Evolutionary conservation across 2,329 filamentous ascomycete species (phyloP), one percentile per base, ranked within the genome.

Genomic region (Cercospora berteroae): DNA sequence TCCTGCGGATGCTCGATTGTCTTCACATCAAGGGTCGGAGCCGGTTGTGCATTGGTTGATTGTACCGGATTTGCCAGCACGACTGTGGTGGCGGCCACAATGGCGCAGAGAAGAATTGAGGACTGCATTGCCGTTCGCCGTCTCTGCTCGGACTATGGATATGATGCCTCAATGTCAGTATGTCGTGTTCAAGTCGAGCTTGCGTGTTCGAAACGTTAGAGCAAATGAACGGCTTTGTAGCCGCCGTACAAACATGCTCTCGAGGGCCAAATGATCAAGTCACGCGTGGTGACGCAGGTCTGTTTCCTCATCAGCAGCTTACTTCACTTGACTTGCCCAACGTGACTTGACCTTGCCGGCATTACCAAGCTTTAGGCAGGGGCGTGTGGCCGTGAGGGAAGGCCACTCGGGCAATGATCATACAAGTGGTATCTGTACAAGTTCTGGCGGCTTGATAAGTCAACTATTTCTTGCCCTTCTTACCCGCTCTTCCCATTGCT

Each of bases 401-500:
- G 2, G 16, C 55, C 55, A 18, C 31, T 64, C 61, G 36, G 33
- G 6, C 27, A 25, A 36, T 58, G 48, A 5, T 64, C 23, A 64
- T 64, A 64, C 61, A 64, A 33, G 29, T 57, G 61, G 50, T 64
- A 58, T 58, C 61, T 64, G 61, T 64, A 64, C 61, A 64, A 29
- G 16, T 13, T 42, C 33, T 56, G n/a, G 44, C 29, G 10, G 10
- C 23, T 55, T n/a, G n/a, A 31, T 7, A 52, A 13, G 27, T 16
- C 29, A 25, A 23, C 50, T 64, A 64, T 23, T 64, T 64, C 61
- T 64, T 64, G 29, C 55, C 29, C 55, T 61, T 61, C 59, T 71
- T 74, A 66, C 70, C 69, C 76, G 81, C 83, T 73, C 80, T 80
- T 67, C 81, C 82, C 79, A 86, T 75, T 61, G 83, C 82, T 78